Evolutionary conservation across 257 asterid species (phyloP).

Genomic region (Echium plantagineum): DNA sequence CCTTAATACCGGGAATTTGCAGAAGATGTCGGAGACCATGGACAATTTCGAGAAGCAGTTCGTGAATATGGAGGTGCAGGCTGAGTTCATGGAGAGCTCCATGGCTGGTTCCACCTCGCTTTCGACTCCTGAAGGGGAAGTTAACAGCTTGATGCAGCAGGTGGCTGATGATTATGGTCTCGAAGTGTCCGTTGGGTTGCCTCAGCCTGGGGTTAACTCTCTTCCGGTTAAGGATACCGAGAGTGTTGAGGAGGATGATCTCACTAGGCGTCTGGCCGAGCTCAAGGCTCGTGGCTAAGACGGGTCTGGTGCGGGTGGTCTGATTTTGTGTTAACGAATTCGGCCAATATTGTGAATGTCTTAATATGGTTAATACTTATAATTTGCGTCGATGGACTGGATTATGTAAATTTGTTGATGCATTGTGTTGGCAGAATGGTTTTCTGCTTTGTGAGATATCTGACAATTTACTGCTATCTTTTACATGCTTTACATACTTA

Average conservation of each 20-base stretch:
- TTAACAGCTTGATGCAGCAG: constrained; percentile 85
- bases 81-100: constrained; percentile 97
- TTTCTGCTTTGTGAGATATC: too few species aligned
- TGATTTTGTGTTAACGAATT: too few species aligned
- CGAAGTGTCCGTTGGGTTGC: constrained; percentile 93
- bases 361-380: too few species aligned
- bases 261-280: constrained; percentile 88
- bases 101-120: constrained; percentile 97
- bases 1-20: constrained; percentile 75
- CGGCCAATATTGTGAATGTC: too few species aligned
- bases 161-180: constrained; percentile 97
- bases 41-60: constrained; percentile 87
- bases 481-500: too few species aligned
- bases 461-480: too few species aligned
- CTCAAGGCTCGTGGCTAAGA: constrained; percentile 84
- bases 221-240: constrained; percentile 45
- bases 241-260: constrained; percentile 85
- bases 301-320: too few species aligned
- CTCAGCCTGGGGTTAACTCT: constrained; percentile 72
- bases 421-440: too few species aligned
- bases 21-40: constrained; percentile 99
- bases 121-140: constrained; percentile 90
- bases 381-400: too few species aligned
- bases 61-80: constrained; percentile 97
- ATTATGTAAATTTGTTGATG: too few species aligned